Evolutionary conservation across 306 rosid genomes (phyloP), one percentile per base, ranked within the genome.

Genomic region (Benincasa hispida): DNA sequence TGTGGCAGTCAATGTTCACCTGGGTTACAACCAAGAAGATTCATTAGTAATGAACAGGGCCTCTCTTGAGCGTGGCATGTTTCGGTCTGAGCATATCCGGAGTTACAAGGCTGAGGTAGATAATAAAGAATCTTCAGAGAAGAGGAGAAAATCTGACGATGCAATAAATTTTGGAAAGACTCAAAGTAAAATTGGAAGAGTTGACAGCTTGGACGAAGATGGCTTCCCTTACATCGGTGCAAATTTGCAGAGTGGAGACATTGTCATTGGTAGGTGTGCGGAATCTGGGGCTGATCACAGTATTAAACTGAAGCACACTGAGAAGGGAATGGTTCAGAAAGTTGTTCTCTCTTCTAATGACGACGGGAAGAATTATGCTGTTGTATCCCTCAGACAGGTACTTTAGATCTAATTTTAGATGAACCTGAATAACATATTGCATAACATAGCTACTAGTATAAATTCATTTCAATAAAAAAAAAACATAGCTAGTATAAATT

Each of bases 11-110:
- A 95, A 95, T 77, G 99, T 95, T 37, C 99, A 95, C 81, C 62
- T 89, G 7, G 99, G 99, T 35, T 95, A 87, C 86, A 95, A 95
- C 83, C 98, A 95, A 86, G 99, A 95, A 77, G 99, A 95, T 83
- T 92, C 97, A 34, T 78, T 95, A 80, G 99, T 95, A 76, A 95
- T 95, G 99, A 95, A 95, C 68, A 88, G 86, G 22, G 92, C 99
- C 53, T 95, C 99, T 42, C 55, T 95, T 87, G 97, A 95, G 90
- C 98, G 99, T 37, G 99, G 99, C 65, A 87, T 95, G 98, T 95
- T 95, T 74, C 86, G 96, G 72, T 85, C 99, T 59, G 99, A 95
- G 79, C 99, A 95, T 62, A 76, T 86, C 13, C 84, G 99, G 82
- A 90, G 97, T 83, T 95, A 95, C 80, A 95, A 92, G 82, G 85